Percentiles rank a stretch among this genome's conserved stretches.
Conservation (phyloP, 768 basidiomycete species). For the Naganishia randhawae region DNA sequence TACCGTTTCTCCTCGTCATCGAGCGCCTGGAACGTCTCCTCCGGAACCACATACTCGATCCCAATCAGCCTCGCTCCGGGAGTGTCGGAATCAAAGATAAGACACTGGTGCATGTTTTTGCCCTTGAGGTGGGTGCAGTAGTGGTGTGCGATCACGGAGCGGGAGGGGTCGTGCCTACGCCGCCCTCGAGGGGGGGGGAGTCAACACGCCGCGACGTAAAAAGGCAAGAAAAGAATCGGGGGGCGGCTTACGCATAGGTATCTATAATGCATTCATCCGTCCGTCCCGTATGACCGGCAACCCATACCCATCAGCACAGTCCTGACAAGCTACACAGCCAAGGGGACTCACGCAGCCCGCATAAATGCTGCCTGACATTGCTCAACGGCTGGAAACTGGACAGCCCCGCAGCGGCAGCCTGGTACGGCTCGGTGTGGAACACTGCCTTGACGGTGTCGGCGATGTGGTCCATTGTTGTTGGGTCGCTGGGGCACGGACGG, state of each 20-base stretch:
- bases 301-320: no score
- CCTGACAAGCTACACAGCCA: neutral
- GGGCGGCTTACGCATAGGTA: slow-evolving; percentile 21
- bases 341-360: slow-evolving; percentile 38
- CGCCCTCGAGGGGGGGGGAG: neutral
- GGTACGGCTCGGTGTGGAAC: slow-evolving; percentile 36
- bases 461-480: slow-evolving; percentile 4
- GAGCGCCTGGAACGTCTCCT: slow-evolving; percentile 52
- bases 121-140: slow-evolving; percentile 53
- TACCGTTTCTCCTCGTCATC: slow-evolving; percentile 40
- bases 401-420: slow-evolving; percentile 37
- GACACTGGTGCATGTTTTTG: slow-evolving; percentile 54
- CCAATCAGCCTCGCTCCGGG: slow-evolving; percentile 57
- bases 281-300: no score
- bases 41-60: slow-evolving; percentile 58
- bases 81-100: slow-evolving; percentile 55
- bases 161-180: slow-evolving; percentile 39
- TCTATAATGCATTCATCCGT: neutral
- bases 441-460: slow-evolving; percentile 32
- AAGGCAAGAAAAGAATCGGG: neutral
- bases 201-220: neutral
- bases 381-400: slow-evolving; percentile 45
- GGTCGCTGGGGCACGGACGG: neutral
- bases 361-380: slow-evolving; percentile 45
- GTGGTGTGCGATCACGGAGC: slow-evolving; percentile 55